Percentiles rank a stretch among this genome's conserved stretches.
Conservation (phyloP, 495 filamentous ascomycete genomes). For the Pseudotulostoma volvatum region DNA sequence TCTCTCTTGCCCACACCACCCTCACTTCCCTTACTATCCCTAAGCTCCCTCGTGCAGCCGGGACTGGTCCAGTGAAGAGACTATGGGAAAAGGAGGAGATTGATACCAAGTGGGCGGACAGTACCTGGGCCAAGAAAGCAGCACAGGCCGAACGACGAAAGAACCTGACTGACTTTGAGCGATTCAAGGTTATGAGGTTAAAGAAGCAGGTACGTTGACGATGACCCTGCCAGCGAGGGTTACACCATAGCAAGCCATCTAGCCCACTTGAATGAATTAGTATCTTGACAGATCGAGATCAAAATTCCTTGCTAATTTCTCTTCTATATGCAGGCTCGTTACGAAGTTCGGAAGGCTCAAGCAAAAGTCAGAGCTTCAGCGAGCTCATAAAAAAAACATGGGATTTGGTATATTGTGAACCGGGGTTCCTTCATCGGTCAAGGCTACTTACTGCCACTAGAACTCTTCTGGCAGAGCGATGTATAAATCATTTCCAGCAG, state of each 20-base stretch:
- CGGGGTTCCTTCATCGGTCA: constrained; percentile 31
- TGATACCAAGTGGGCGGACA: constrained; percentile 78
- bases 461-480: too few relatives aligned
- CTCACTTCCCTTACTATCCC: constrained; percentile 81
- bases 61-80: constrained; percentile 64
- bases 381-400: constrained; percentile 24
- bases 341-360: constrained; percentile 85
- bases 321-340: constrained; percentile 43
- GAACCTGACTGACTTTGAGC: constrained; percentile 92
- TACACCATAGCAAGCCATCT: neutral
- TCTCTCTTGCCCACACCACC: constrained; percentile 62
- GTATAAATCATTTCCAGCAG: constrained; percentile 31
- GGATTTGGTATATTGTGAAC: constrained; percentile 32
- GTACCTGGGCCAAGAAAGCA: constrained; percentile 79
- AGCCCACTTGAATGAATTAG: neutral
- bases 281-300: constrained; percentile 2
- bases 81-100: constrained; percentile 77
- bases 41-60: constrained; percentile 73
- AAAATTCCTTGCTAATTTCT: constrained; percentile 7
- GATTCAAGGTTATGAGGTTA: constrained; percentile 96
- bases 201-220: constrained; percentile 77
- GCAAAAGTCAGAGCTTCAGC: constrained; percentile 54
- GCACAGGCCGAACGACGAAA: constrained; percentile 67
- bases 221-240: too few relatives aligned
- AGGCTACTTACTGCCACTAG: too few relatives aligned